Conservation (phyloP, 2,329 filamentous ascomycete species). For the Ophiostoma sp. region DNA sequence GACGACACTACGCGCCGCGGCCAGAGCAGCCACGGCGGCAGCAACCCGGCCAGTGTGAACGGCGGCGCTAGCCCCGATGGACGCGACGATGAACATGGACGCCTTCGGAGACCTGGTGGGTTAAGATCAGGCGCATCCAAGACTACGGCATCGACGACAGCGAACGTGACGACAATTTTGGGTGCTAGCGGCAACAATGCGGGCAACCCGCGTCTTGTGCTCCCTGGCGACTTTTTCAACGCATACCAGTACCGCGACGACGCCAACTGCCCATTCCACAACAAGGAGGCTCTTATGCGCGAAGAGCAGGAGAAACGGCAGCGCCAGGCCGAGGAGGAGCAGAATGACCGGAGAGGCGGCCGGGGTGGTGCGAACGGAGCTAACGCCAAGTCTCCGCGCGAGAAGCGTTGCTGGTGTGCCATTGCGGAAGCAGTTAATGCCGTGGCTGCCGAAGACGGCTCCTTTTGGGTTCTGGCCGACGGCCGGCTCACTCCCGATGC, state of each 20-base stretch:
- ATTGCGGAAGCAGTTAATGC: constrained; percentile 33
- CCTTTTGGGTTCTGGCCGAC: constrained; percentile 35
- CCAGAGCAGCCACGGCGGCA: constrained; percentile 20
- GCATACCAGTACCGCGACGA: constrained; percentile 34
- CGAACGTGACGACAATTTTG: constrained; percentile 14
- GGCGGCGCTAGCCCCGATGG: constrained; percentile 12
- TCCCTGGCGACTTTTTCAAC: constrained; percentile 54
- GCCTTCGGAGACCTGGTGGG: background rate
- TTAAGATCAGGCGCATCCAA: background rate
- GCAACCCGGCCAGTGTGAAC: constrained; percentile 19
- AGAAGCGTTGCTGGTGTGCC: constrained; percentile 38
- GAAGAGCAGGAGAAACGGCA: constrained; percentile 18
- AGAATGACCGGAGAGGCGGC: constrained; percentile 1
- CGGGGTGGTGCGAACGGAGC: background rate
- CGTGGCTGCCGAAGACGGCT: constrained; percentile 25
- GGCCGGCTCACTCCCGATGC: constrained; percentile 36
- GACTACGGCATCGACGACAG: background rate
- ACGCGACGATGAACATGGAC: background rate
- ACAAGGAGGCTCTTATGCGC: constrained; percentile 22
- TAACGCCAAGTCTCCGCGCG: constrained; percentile 19
- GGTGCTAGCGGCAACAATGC: constrained; percentile 29
- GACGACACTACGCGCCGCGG: constrained; percentile 16
- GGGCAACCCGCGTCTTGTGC: constrained; percentile 35
- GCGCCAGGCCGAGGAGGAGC: constrained; percentile 11
- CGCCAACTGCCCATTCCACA: constrained; percentile 31